These are phyloP conservation scores for Paecilomyces dactylethromorphus DNA, from an alignment of 2,329 filamentous ascomycete genomes.

Conservation along the genomic window DNA sequence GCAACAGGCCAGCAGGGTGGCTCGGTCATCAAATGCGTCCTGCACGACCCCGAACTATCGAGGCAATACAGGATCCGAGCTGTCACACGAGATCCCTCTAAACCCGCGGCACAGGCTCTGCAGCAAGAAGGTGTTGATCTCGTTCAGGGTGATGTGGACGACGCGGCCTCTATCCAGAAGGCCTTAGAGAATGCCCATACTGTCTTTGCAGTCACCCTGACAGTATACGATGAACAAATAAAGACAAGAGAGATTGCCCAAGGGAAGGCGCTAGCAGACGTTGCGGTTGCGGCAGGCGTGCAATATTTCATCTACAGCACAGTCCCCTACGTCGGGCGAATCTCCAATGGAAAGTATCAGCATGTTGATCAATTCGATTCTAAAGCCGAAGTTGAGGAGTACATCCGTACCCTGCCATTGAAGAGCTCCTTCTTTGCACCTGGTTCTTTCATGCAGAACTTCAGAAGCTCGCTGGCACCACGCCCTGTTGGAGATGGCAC, in stretches of 20 bases:
- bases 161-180: constrained; percentile 27
- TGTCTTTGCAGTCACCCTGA: constrained; percentile 49
- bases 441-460: constrained; percentile 51
- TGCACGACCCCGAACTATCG: too few species aligned
- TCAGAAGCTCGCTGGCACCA: constrained; percentile 18
- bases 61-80: too few species aligned
- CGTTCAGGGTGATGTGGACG: too few species aligned
- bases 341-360: too few species aligned
- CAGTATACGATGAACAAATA: constrained; percentile 15
- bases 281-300: constrained; percentile 18
- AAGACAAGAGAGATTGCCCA: constrained; percentile 15
- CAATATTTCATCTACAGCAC: constrained; percentile 25
- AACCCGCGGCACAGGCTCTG: too few species aligned
- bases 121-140: too few species aligned
- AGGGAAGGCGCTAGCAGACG: constrained; percentile 20
- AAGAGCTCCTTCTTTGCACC: constrained; percentile 49
- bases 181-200: constrained; percentile 43
- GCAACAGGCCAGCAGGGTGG: too few species aligned
- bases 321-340: too few species aligned
- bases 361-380: constrained; percentile 45
- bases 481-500: neutral
- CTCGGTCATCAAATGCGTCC: too few species aligned
- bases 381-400: constrained; percentile 52
- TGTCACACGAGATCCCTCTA: too few species aligned
- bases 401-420: constrained; percentile 45